A percentile compares a stretch with the other conserved stretches of the same genome.
Conservation (phyloP, 2,329 filamentous ascomycete species). For the Conoideocrella luteorostrata region DNA sequence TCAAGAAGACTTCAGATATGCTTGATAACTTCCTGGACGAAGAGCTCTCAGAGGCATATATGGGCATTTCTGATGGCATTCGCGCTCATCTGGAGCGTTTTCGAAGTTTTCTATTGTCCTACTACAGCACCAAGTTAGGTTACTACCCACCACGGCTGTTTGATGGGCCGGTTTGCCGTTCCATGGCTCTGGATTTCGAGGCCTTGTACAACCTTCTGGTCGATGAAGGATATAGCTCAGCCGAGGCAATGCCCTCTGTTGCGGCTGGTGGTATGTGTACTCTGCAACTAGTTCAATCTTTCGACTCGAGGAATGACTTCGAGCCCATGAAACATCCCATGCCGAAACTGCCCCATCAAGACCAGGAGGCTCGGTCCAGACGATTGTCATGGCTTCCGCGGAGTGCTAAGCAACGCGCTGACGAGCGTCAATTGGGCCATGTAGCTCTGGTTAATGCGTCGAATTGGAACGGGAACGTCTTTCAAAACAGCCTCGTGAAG, state of each 20-base stretch:
- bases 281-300: conserved; percentile 59
- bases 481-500: conserved; percentile 53
- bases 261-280: conserved; percentile 64
- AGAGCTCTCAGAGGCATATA: conserved; percentile 58
- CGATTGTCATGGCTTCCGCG: conserved; percentile 36
- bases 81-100: conserved; percentile 67
- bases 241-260: conserved; percentile 43
- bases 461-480: conserved; percentile 34
- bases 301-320: conserved; percentile 57
- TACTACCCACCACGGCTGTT: conserved; percentile 60
- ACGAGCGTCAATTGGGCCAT: conserved; percentile 43
- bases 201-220: conserved; percentile 66
- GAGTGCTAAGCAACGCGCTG: conserved; percentile 36
- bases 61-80: conserved; percentile 57
- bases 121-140: conserved; percentile 61
- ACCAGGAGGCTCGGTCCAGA: conserved; percentile 21
- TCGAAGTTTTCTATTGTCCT: conserved; percentile 58
- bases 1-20: conserved; percentile 51
- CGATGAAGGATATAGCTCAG: conserved; percentile 48
- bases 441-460: conserved; percentile 46
- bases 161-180: conserved; percentile 42
- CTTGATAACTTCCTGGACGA: conserved; percentile 64
- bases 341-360: conserved; percentile 55
- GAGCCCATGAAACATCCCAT: conserved; percentile 56
- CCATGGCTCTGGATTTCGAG: conserved; percentile 64